Base-by-base conservation (phyloP, 2,329 filamentous ascomycete genomes). In the Fusarium concolor region DNA sequence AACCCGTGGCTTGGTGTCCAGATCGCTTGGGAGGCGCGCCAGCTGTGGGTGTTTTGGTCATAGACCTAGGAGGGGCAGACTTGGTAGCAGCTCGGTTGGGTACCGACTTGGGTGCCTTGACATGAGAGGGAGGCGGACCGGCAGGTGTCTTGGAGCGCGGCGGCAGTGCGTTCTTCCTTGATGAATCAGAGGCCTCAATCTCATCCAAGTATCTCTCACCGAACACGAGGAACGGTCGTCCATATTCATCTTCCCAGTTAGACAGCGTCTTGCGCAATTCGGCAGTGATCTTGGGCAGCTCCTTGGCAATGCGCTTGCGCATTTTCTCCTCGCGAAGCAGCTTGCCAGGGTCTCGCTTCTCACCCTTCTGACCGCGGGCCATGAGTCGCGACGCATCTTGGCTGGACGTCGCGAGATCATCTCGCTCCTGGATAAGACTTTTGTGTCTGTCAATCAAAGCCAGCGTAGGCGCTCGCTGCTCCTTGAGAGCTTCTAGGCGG, bases 281-380 rank as follows among this genome's bases (percentile, higher is more conserved):
- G 1, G 86, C 86, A 59, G 95, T 90, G 42, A 99, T 86, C 82
- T 97, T 98, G 56, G 96, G 96, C 29, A 99, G 84, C 76, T 99
- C 96, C 79, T 98, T 99, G 26, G 94, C 87, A 65, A 99, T 97
- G 59, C 94, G 88, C 87, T 99, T 99, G 62, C 96, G 90, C 93
- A 97, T 97, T 86, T 98, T 99, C 82, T 99, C 96, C 77, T 99
- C 96, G 29, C 96, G 88, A 52, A 99, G 84, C 17, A 99, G 85
- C 80, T 97, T 96, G 50, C 94, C 95, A 4, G 96, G 96, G 76
- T 99, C 96, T 67, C 96, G 92, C 79, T 90, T 93, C 82, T 98
- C 95, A 55, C 95, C 95, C 81, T 97, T 97, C 71, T 93, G 90
- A 4, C 94, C 94, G 63, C 95, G 93, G 73, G 90, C 88, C 90